Evolutionary conservation across 148 eudicot species (phyloP).

Genomic region (Rhododendron simsii): DNA sequence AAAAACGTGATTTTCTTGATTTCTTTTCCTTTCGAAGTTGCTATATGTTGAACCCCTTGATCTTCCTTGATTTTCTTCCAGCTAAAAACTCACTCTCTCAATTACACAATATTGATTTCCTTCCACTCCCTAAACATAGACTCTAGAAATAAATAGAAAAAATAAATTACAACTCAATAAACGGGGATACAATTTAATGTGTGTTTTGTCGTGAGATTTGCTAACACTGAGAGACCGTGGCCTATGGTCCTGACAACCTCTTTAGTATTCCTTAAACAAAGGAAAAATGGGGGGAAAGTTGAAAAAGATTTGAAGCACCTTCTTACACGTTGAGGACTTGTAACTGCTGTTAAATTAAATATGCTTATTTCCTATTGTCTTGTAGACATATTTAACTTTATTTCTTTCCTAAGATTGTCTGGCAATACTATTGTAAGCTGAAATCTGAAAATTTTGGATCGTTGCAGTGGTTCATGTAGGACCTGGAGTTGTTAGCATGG

Average conservation of each 20-base stretch:
- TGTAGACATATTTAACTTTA: not conserved
- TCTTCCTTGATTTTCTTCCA: too few species aligned
- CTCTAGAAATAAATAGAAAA: too few species aligned
- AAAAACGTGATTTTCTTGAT: too few species aligned
- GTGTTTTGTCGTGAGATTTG: not conserved
- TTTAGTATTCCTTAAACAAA: not conserved
- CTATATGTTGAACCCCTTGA: too few species aligned
- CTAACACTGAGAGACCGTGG: not conserved
- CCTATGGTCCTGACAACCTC: not conserved
- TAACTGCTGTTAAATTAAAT: not conserved
- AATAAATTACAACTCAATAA: too few species aligned
- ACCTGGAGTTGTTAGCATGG: constrained; percentile 98
- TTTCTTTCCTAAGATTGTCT: not conserved
- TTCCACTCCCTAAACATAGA: too few species aligned
- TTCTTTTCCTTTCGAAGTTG: too few species aligned
- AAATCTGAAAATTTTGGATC: not conserved
- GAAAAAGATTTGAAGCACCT: not conserved
- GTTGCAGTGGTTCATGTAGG: constrained; percentile 71
- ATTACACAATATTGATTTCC: too few species aligned
- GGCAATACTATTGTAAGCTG: not conserved
- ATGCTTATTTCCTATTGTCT: not conserved
- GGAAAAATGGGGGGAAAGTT: not conserved
- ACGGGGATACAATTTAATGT: too few species aligned
- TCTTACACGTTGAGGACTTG: not conserved
- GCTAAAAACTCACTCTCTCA: too few species aligned